Base-by-base conservation (phyloP, 2,329 filamentous ascomycete genomes). In the Alternaria incomplexa region DNA sequence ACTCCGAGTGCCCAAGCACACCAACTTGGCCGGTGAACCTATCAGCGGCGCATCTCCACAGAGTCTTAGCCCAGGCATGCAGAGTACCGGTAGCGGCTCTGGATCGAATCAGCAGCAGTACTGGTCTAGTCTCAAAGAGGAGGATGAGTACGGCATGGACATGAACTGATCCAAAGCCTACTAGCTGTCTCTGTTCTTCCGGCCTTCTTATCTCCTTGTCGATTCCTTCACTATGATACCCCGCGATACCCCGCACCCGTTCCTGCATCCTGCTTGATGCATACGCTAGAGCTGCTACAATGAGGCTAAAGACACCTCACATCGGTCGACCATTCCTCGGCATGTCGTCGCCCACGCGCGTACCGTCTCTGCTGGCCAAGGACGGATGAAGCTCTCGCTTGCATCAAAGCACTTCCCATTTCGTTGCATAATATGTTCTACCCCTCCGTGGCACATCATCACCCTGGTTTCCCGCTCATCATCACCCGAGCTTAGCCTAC, bases 141-240 rank as follows among this genome's bases (percentile, higher is more conserved):
- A 97, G 81, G 94, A 97, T 72, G 94, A 97, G 81, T 97, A 76
- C 75, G 89, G 89, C 75, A 96, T 97, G 92, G 92, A 96, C 69
- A 77, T 79, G 76, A 72, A 72, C 58, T 79, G 70, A 77, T 55
- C 56, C 78, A 69, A 77, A 55, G 52, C 53, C 55, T 45, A 28
- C 32, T 32, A 30, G 22, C n/a, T 32, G 51, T 26, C 26, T 43
- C 36, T 23, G 13, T 65, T 63, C 62, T 58, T 58, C 54, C 63
- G 20, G 44, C 40, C 58, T 65, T 64, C 50, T 52, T 58, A 63
- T 64, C 58, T 66, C 62, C 56, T 68, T 61, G 62, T 66, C 70
- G 48, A 63, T 72, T 75, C 74, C 66, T 66, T 70, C 65, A 61
- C 68, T 63, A 73, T 74, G 75, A 77, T 77, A 77, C 74, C 75